Conservation (phyloP, 495 filamentous ascomycete species). For the Pyrenopolyporus hunteri region DNA sequence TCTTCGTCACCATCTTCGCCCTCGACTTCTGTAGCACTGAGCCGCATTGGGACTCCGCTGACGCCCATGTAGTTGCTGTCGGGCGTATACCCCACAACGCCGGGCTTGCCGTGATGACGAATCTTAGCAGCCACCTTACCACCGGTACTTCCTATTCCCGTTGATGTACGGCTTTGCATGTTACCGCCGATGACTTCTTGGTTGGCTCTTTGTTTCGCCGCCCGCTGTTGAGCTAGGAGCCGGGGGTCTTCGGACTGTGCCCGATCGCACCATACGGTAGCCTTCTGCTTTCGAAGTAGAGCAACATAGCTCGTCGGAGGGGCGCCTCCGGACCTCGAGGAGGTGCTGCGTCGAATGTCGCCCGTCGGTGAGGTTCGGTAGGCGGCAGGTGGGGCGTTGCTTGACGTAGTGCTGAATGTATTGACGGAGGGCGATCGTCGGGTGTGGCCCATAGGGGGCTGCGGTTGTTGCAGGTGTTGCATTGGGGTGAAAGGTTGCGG, state of each 20-base stretch:
- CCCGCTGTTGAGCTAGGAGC: conserved; percentile 75
- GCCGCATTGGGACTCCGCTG: conserved; percentile 81
- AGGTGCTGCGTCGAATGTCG: conserved; percentile 76
- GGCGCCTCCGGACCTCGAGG: conserved; percentile 69
- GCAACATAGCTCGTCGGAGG: conserved; percentile 83
- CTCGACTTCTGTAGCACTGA: conserved; percentile 93
- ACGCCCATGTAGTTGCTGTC: conserved; percentile 71
- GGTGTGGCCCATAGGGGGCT: conserved; percentile 51
- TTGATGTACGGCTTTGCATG: conserved; percentile 60
- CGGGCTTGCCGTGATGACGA: conserved; percentile 76
- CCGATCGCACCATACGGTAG: conserved; percentile 98
- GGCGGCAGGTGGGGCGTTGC: conserved; percentile 55
- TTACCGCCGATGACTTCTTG: conserved; percentile 73
- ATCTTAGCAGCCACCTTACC: conserved; percentile 74
- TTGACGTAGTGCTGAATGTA: conserved; percentile 72
- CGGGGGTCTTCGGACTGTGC: conserved; percentile 91
- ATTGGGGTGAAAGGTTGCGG: conserved; percentile 48
- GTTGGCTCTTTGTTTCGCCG: conserved; percentile 82
- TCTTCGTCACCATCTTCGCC: conserved; percentile 81
- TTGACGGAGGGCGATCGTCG: conserved; percentile 74
- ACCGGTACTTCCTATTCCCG: conserved; percentile 57
- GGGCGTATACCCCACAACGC: conserved; percentile 72
- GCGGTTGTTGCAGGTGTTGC: conserved; percentile 47
- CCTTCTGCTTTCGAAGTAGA: conserved; percentile 92
- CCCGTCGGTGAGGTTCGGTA: conserved; percentile 58